Conservation (phyloP, 257 asterid species). For the Coffea eugenioides region DNA sequence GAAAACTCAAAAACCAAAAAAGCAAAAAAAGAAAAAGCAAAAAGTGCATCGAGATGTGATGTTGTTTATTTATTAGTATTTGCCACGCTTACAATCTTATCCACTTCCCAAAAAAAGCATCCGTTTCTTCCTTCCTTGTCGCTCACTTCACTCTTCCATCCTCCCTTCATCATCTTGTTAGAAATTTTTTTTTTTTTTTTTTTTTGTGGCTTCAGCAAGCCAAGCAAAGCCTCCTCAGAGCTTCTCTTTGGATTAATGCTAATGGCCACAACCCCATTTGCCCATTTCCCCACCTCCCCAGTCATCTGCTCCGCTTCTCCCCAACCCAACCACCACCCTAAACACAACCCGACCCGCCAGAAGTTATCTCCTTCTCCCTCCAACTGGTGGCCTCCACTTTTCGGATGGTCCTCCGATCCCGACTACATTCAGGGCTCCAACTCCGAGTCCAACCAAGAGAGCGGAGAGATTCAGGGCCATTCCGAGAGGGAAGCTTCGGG, state of each 20-base stretch:
- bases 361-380: slow-evolving; percentile 24
- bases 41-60: too few species aligned
- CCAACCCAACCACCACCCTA: slow-evolving; percentile 8
- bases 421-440: slow-evolving; percentile 39
- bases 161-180: neutral
- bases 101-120: slow-evolving; percentile 9
- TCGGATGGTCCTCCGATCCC: slow-evolving; percentile 59
- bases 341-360: slow-evolving; percentile 13
- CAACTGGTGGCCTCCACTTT: slow-evolving; percentile 68
- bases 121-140: neutral
- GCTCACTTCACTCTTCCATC: too few species aligned
- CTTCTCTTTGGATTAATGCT: neutral
- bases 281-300: slow-evolving; percentile 22
- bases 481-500: neutral
- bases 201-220: neutral
- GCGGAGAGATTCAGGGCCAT: neutral
- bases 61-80: neutral
- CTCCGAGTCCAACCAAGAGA: neutral
- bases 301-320: slow-evolving; percentile 21
- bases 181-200: too few species aligned
- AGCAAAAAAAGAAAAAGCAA: slow-evolving; percentile 1
- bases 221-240: too few species aligned
- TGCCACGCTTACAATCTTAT: slow-evolving; percentile 31
- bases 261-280: slow-evolving; percentile 30
- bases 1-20: slow-evolving; percentile 11